A percentile compares a stretch with the other conserved stretches of the same genome.
Conservation (phyloP, 2,329 filamentous ascomycete genomes). For the Neofusicoccum cordaticola region DNA sequence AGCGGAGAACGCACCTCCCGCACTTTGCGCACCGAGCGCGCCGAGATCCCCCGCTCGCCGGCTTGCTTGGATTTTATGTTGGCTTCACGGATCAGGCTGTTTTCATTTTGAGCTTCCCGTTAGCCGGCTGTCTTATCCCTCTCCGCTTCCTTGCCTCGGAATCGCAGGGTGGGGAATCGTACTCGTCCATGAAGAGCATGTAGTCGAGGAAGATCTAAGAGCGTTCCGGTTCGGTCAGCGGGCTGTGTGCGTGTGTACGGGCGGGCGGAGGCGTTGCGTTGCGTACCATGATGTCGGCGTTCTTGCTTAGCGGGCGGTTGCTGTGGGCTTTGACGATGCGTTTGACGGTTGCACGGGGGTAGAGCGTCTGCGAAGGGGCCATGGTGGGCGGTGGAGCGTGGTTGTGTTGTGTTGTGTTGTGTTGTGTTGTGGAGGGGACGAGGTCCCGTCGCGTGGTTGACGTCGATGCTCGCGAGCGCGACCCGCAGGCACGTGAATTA, state of each 20-base stretch:
- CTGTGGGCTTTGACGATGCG: constrained; percentile 89
- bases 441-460: constrained; percentile 2
- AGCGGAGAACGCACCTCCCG: constrained; percentile 59
- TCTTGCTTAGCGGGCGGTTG: constrained; percentile 75
- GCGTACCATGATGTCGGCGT: constrained; percentile 77
- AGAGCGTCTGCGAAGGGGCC: constrained; percentile 69
- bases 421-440: constrained; percentile 2
- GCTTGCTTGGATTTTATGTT: constrained; percentile 71
- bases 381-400: constrained; percentile 39
- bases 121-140: not conserved
- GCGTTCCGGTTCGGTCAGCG: not conserved
- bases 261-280: not conserved
- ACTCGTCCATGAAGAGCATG: constrained; percentile 72
- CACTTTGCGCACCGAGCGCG: constrained; percentile 72
- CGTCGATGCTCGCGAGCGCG: constrained; percentile 14
- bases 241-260: not conserved
- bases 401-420: constrained; percentile 13
- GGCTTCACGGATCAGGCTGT: constrained; percentile 75
- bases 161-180: constrained; percentile 23
- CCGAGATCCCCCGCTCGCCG: constrained; percentile 71
- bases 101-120: not conserved
- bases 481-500: constrained; percentile 13
- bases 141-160: not conserved
- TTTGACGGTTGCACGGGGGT: constrained; percentile 80
- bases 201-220: constrained; percentile 79